Evolutionary conservation across 345 rosid genomes (phyloP), one percentile per base, ranked within the genome.

Genomic region (Lepidium didymum): DNA sequence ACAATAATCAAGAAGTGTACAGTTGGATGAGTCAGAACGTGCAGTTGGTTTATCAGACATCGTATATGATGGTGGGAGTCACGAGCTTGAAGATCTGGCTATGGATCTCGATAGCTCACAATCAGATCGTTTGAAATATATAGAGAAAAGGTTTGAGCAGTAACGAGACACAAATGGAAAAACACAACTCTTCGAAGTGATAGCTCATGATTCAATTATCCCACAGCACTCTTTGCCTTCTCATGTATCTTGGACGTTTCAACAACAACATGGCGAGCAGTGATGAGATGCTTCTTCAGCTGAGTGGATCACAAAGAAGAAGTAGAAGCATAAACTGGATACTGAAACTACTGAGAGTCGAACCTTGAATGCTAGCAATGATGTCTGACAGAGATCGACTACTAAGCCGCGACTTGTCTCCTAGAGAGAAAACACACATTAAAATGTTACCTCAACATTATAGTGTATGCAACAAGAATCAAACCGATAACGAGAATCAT

Each of bases 241-340:
- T 84, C 90, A 63, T 85, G 78, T 47, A 93, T 75, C 60, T 29
- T 73, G 23, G 81, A 88, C 72, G 86, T 83, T 53, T 86, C 76
- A 68, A 85, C 88, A 73, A 90, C 97, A 10, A 93, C 81, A 64
- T 93, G 90, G 82, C 97, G 90, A 42, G 98, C 98, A 41, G 98
- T 93, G 62, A 93, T 86, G 25, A 93, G 96, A 81, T 90, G 96
- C 72, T 84, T 93, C 60, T 84, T 87, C 37, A 81, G 85, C 98
- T 93, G 89, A 68, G 53, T 43, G 10, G 45, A 61, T 27, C 64
- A 74, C 37, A 23, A 50, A 65, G 38, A 73, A 18, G 61, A 73
- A 41, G 40, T 27, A 52, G 49, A 7, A 10, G 14, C 10, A 57
- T 10, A 36, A 23, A 45, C 8, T 10, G 16, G 7, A n/a, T n/a